Conservation (phyloP, 2,329 filamentous ascomycete genomes). For the Thelonectria blattea region DNA sequence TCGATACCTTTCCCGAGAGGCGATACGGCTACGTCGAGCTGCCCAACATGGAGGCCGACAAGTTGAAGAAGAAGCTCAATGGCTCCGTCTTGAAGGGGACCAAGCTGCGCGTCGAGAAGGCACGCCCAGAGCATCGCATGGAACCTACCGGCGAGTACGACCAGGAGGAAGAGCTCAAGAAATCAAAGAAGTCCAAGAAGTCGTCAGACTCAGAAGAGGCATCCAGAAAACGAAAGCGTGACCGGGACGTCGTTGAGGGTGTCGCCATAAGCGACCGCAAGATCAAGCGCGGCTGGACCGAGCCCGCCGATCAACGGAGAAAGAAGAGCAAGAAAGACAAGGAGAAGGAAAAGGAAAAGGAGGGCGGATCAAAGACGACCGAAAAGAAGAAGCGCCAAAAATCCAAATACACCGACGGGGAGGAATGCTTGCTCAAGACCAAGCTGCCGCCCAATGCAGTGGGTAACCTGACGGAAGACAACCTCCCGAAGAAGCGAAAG, state of each 20-base stretch:
- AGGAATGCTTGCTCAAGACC: constrained; percentile 86
- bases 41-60: constrained; percentile 82
- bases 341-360: constrained; percentile 47
- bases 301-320: constrained; percentile 59
- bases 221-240: constrained; percentile 58
- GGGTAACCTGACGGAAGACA: constrained; percentile 49
- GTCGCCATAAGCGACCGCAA: constrained; percentile 76
- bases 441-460: constrained; percentile 63
- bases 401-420: constrained; percentile 80
- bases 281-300: constrained; percentile 90
- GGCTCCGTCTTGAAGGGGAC: constrained; percentile 82
- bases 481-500: constrained; percentile 62
- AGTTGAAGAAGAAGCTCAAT: constrained; percentile 88
- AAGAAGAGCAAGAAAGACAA: constrained; percentile 56
- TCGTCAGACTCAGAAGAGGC: constrained; percentile 45
- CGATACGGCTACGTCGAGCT: constrained; percentile 91
- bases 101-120: constrained; percentile 85
- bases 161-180: constrained; percentile 39
- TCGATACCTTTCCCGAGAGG: constrained; percentile 88
- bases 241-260: constrained; percentile 63
- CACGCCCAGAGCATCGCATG: constrained; percentile 61
- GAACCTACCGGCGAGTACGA: constrained; percentile 44
- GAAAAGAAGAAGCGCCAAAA: constrained; percentile 65
- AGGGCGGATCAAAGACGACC: constrained; percentile 52
- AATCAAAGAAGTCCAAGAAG: constrained; percentile 41